Conservation (phyloP, 106 monocot genomes). For the Dendrobium catenatum region DNA sequence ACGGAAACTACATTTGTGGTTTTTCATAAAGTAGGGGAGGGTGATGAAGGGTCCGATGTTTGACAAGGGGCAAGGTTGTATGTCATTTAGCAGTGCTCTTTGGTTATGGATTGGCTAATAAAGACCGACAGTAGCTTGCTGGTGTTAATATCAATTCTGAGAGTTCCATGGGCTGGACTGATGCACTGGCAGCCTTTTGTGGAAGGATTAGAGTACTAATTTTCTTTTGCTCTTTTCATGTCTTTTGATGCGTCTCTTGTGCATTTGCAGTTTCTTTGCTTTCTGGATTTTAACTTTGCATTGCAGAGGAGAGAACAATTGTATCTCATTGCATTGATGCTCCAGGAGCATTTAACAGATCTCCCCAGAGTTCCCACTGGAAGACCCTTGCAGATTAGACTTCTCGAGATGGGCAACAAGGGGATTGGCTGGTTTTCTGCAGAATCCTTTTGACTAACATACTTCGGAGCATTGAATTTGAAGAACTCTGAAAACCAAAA, state of each 20-base stretch:
- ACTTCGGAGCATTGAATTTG: constrained; percentile 59
- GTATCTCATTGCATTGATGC: constrained; percentile 53
- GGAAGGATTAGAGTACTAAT: constrained; percentile 58
- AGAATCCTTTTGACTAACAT: constrained; percentile 64
- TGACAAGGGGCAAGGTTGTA: constrained; percentile 75
- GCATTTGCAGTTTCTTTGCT: not conserved
- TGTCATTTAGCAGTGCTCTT: constrained; percentile 88
- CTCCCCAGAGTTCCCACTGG: constrained; percentile 75
- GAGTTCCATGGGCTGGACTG: constrained; percentile 95
- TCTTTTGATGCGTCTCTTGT: not conserved
- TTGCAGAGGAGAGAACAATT: constrained; percentile 74
- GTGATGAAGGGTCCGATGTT: constrained; percentile 77
- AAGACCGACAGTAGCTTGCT: constrained; percentile 49
- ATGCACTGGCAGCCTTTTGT: constrained; percentile 89
- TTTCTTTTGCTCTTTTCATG: not conserved
- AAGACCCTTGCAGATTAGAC: constrained; percentile 93
- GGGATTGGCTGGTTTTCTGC: constrained; percentile 95
- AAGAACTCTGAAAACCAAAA: constrained; percentile 37
- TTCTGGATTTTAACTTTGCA: not conserved
- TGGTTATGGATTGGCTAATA: constrained; percentile 87
- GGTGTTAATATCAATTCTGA: constrained; percentile 86
- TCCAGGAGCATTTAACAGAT: constrained; percentile 73
- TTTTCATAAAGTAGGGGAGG: constrained; percentile 59
- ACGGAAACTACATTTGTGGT: constrained; percentile 71
- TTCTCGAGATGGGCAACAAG: constrained; percentile 83